Base-by-base conservation (phyloP, 345 rosid genomes). In the Acer negundo region DNA sequence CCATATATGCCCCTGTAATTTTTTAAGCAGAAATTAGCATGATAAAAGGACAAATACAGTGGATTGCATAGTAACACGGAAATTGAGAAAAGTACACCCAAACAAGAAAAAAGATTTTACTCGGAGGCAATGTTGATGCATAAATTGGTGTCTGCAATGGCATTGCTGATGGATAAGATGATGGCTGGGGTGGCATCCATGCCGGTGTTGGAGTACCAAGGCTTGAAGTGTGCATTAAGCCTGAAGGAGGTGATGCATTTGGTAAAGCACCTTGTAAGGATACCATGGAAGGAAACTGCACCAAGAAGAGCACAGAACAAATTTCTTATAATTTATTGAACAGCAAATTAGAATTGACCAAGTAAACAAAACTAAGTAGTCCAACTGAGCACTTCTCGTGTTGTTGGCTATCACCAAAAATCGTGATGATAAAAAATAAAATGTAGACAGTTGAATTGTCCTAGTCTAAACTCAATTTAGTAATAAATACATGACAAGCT, bases 211-310 rank as follows among this genome's bases (percentile, higher is more conserved):
- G 83, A 77, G 83, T 65, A 62, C 84, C 93, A 69, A 89, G 78
- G 70, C 87, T 72, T 47, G 93, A 78, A 65, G 89, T 47, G 75
- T 10, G 89, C 72, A 79, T 73, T 35, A 86, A 66, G 53, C 88
- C 85, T 9, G 88, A 73, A 81, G 89, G 79, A 10, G 89, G 87
- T 69, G 89, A 81, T 72, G 81, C 56, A 79, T 79, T 86, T 62
- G 90, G 94, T 74, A 92, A 75, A 68, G 92, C 92, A 78, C 90
- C 81, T 84, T 90, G 95, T 74, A 90, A 78, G 71, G 97, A 64
- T 23, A 79, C 82, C 93, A 94, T 85, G 71, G 96, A 87, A 85
- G 96, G 97, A 81, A 94, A 96, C 95, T 88, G 77, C 83, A 90
- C n/a, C 75, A 73, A 17, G 72, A 74, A 72, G 65, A 78, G 49